A percentile compares a stretch with the other conserved stretches of the same genome.
phyloP scores from a whole-genome alignment of 139 green algal species.

The Volvox africanus region DNA sequence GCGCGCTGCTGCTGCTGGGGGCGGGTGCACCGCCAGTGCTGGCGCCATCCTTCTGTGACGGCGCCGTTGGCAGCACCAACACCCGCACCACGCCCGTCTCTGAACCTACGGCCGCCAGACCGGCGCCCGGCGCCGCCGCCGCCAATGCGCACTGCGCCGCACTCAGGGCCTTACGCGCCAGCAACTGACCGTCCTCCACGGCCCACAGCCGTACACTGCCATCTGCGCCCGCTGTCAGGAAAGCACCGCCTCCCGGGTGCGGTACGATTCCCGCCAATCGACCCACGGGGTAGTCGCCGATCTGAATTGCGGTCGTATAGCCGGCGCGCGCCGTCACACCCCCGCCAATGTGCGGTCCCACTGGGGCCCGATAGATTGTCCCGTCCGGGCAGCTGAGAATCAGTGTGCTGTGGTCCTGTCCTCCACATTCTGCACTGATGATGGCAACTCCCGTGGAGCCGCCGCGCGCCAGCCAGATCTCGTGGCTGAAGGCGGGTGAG shows the following conservation, averaged over 20 bases:
- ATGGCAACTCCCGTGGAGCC: conserved; percentile 21
- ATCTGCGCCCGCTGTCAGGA: conserved; percentile 59
- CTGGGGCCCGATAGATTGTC: conserved; percentile 5
- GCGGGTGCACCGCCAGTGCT: not conserved
- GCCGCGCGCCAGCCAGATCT: conserved; percentile 33
- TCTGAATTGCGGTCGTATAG: not conserved
- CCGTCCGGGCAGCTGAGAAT: conserved; percentile 46
- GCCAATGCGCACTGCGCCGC: conserved; percentile 21
- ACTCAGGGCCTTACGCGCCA: conserved; percentile 42
- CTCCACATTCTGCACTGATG: not conserved
- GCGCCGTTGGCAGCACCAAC: conserved; percentile 20
- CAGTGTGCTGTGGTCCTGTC: conserved; percentile 4
- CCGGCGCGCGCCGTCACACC: not conserved
- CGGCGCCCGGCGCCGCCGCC: not conserved
- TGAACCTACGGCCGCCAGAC: conserved; percentile 56
- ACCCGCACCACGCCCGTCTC: conserved; percentile 65
- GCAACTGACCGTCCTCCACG: conserved; percentile 20
- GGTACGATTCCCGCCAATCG: conserved; percentile 48
- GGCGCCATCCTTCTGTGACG: not conserved
- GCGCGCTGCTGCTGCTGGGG: too few species aligned
- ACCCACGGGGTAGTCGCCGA: conserved; percentile 54
- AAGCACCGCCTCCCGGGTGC: conserved; percentile 43
- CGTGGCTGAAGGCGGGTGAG: conserved; percentile 34
- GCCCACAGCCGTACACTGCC: conserved; percentile 61
- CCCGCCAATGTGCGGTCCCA: conserved; percentile 32